phyloP scores from a whole-genome alignment of 345 rosid genomes.

The Salix arbutifolia region DNA sequence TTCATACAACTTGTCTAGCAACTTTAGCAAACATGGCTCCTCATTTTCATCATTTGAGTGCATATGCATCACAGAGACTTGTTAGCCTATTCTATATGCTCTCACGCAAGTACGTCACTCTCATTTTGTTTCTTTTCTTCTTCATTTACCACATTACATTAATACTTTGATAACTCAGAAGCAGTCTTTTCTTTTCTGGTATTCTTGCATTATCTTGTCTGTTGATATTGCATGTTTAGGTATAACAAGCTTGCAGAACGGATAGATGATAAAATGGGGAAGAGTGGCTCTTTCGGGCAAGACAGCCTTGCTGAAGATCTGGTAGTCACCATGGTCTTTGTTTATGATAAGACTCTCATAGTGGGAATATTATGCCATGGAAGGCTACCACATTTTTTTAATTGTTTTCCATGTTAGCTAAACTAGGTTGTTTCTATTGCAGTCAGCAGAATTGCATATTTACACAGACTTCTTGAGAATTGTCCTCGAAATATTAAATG shows the following conservation, averaged over 20 bases:
- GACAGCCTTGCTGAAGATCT: constrained; percentile 62
- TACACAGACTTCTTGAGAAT: constrained; percentile 93
- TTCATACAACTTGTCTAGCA: constrained; percentile 95
- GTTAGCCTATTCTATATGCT: constrained; percentile 98
- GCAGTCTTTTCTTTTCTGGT: not conserved
- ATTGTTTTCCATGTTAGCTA: constrained; percentile 11
- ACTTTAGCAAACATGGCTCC: constrained; percentile 99
- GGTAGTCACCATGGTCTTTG: constrained; percentile 41
- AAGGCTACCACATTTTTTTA: not conserved
- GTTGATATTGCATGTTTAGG: constrained; percentile 38
- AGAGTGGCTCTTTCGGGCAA: constrained; percentile 44
- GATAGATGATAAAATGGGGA: constrained; percentile 53
- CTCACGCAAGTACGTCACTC: constrained; percentile 73
- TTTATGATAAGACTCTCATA: not conserved
- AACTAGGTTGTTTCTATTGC: constrained; percentile 21
- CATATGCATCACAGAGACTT: constrained; percentile 94
- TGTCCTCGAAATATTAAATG: constrained; percentile 91
- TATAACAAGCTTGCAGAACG: constrained; percentile 80
- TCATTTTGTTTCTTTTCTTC: constrained; percentile 9
- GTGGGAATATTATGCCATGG: not conserved
- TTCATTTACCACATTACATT: not conserved
- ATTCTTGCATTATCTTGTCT: not conserved
- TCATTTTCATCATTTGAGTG: constrained; percentile 89
- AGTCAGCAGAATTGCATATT: constrained; percentile 93
- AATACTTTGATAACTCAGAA: constrained; percentile 3